Base-by-base conservation (phyloP, 441 rosid genomes). In the Brassica hybrid region DNA sequence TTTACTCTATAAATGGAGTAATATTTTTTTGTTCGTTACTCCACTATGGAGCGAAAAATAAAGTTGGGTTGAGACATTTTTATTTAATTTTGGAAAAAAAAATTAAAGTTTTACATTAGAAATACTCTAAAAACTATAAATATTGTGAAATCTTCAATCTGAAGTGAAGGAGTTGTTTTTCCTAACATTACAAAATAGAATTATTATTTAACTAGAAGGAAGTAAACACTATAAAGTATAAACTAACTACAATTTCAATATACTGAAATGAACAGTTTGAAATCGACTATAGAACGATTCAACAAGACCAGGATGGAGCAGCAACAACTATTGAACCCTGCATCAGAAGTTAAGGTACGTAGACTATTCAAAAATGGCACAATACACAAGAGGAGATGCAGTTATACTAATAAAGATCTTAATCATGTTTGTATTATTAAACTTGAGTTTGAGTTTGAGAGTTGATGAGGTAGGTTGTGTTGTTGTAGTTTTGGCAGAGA, bases 401-500 rank as follows among this genome's bases (percentile, higher is more conserved):
- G 58, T 30, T 43, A n/a, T 59, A 12, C 50, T 64, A 41, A 17
- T 38, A 23, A 71, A 71, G 52, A 56, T 56, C 18, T 43, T 25
- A 60, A 36, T 77, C 58, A 71, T 57, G 41, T 65, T 65, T 65
- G 43, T 71, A 32, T 5, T 2, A 34, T 43, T 6, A 11, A 5
- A 13, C 27, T 59, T 72, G 52, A 67, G n/a, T 67, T 66, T 23
- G 32, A 48, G n/a, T 72, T 66, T 23, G 32, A 48, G 54, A 50
- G 25, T 65, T 74, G 52, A 65, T 36, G 54, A 36, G 17, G 50
- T 74, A n/a, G 30, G 6, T 65, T 58, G 5, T 41, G 6, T 66
- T 69, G 17, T 65, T 77, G 21, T 80, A 93, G 97, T 87, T 86
- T 79, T 93, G 98, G 98, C 94, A 88, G 77, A 84, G 82, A 75